Conservation (phyloP, 179 eudicot species). For the Heliamphora pulchella region DNA sequence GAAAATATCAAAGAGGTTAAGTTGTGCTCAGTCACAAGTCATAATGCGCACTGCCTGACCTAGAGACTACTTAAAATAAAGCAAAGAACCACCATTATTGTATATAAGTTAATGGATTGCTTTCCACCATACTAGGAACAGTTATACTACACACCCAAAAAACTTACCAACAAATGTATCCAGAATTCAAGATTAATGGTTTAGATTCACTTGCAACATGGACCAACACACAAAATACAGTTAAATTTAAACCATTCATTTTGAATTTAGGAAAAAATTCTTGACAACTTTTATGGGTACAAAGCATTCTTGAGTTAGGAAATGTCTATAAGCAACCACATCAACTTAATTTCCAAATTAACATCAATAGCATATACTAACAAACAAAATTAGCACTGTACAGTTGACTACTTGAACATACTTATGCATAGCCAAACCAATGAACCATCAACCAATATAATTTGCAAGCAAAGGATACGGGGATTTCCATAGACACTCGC, state of each 20-base stretch:
- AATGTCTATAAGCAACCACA: neutral
- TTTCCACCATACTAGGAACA: neutral
- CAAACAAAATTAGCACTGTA: neutral
- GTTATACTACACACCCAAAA: too few species aligned
- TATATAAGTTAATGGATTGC: neutral
- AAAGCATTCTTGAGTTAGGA: neutral
- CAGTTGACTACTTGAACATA: neutral
- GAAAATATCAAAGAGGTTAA: neutral
- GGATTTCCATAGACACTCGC: slow-evolving; percentile 80
- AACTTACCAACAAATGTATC: too few species aligned
- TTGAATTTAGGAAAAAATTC: too few species aligned
- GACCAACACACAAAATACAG: too few species aligned
- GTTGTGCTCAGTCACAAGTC: neutral
- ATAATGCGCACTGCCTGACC: neutral
- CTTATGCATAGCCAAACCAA: neutral
- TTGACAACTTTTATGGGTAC: too few species aligned
- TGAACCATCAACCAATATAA: neutral
- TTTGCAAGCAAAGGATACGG: slow-evolving; percentile 54
- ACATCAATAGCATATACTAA: neutral
- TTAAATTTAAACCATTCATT: too few species aligned
- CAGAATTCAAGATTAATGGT: too few species aligned
- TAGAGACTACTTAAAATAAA: neutral
- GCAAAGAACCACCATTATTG: neutral
- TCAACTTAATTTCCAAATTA: neutral
- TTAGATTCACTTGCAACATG: too few species aligned